Evolutionary conservation across 371 early-diverging fungal genomes (phyloP), one percentile per base, ranked within the genome.

Genomic region (Apophysomyces sp.): DNA sequence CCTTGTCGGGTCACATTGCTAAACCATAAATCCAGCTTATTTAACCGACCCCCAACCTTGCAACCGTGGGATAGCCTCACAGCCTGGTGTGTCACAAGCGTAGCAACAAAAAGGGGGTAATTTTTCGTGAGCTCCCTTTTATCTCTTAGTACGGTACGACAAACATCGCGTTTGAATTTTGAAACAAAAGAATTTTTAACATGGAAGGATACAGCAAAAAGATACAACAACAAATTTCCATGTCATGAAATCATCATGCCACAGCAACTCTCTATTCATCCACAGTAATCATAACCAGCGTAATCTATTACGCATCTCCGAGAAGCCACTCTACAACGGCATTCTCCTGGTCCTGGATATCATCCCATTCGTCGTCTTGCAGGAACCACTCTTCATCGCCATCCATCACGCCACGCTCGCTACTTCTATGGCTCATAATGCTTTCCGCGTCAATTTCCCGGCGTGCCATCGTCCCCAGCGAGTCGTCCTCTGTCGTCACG

Each of bases 301-400:
- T n/a, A n/a, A n/a, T n/a, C n/a, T n/a, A n/a, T n/a, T 57, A 62
- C 4, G 56, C 57, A 31, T 74, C 75, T 21, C 78, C 71, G 57
- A 78, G 71, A 18, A 78, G 64, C 78, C 78, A 78, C 63, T 78
- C 78, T 9, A 68, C 78, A 13, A 78, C 69, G 5, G 68, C 63
- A 2, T 57, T 60, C 52, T 78, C 78, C 21, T 68, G 63, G 54
- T 72, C 75, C 55, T 78, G 74, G 5, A 68, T 66, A 36, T 78
- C 78, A 4, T 68, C 69, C 78, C 78, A 78, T 41, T 74, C 75
- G 53, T 68, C 72, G 26, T 71, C 77, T 57, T 73, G 71, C 26
- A 78, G 54, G 39, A 78, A 78, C 78, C 78, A 78, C 58, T 78
- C 78, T 62, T 78, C 78, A 24, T 78, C 78, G 12, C 78, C 73